A percentile compares a stretch with the other conserved stretches of the same genome.
These are phyloP conservation scores for Neolentinus lepideus DNA, from an alignment of 1,284 basidiomycete species.

Conservation along the genomic window DNA sequence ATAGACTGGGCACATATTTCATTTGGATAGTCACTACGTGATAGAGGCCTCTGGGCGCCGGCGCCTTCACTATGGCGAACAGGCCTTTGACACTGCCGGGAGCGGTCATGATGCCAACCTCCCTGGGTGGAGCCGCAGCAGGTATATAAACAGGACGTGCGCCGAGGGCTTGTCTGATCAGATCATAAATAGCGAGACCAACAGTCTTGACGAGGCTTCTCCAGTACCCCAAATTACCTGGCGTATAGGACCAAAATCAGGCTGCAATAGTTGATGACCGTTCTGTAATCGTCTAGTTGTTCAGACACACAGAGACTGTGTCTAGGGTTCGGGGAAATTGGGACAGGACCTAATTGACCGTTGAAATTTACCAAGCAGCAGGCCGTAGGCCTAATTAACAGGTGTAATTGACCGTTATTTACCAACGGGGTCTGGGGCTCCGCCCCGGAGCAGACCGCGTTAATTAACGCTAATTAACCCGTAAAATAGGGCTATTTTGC, in stretches of 20 bases:
- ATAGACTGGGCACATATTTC: too few relatives aligned
- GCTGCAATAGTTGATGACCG: conserved; percentile 26
- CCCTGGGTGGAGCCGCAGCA: neutral
- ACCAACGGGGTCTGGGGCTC: too few relatives aligned
- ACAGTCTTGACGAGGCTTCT: conserved; percentile 17
- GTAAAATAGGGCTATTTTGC: too few relatives aligned
- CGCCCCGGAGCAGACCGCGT: too few relatives aligned
- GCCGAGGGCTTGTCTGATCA: conserved; percentile 23
- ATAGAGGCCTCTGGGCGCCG: neutral
- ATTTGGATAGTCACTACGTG: neutral
- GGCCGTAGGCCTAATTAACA: too few relatives aligned
- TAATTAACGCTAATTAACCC: too few relatives aligned
- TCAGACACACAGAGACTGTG: conserved; percentile 24
- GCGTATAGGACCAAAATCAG: conserved; percentile 23
- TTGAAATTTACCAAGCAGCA: too few relatives aligned
- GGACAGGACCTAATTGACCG: too few relatives aligned
- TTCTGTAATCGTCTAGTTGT: conserved; percentile 32
- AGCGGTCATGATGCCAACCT: neutral
- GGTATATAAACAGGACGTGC: conserved; percentile 28
- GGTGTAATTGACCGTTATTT: too few relatives aligned
- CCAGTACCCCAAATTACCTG: conserved; percentile 30
- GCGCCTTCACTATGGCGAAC: neutral
- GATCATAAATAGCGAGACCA: conserved; percentile 19
- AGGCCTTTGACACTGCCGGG: neutral
- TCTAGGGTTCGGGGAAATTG: too few relatives aligned